These are phyloP conservation scores for Yamadazyma paraphyllophila DNA, from an alignment of 805 yeast genomes.

Conservation along the genomic window DNA sequence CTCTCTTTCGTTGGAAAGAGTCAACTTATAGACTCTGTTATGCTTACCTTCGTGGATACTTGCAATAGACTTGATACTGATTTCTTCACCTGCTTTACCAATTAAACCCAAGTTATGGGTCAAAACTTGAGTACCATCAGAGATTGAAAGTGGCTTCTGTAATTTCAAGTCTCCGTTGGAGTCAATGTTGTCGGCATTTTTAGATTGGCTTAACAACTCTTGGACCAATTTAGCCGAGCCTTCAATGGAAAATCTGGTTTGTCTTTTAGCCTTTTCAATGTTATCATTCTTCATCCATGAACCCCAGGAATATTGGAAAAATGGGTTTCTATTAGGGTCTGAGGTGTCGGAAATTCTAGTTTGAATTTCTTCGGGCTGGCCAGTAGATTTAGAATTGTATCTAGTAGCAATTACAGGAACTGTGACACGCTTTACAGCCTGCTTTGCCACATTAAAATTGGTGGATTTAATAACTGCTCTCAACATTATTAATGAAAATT, in stretches of 20 bases:
- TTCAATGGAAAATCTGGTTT: slow-evolving; percentile 76
- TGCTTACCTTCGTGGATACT: slow-evolving; percentile 94
- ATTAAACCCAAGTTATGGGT: slow-evolving; percentile 49
- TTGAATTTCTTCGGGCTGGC: slow-evolving; percentile 37
- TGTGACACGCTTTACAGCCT: not conserved
- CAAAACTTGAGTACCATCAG: slow-evolving; percentile 42
- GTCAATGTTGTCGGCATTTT: slow-evolving; percentile 22
- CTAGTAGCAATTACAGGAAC: not conserved
- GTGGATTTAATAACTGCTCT: not conserved
- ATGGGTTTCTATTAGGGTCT: slow-evolving; percentile 66
- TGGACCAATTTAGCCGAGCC: slow-evolving; percentile 62
- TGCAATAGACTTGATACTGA: slow-evolving; percentile 66
- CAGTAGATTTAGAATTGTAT: not conserved
- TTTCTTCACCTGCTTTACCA: slow-evolving; percentile 39
- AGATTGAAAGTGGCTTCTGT: slow-evolving; percentile 38
- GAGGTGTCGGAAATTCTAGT: slow-evolving; percentile 59
- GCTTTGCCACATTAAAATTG: not conserved
- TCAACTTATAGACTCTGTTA: slow-evolving; percentile 78
- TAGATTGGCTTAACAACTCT: slow-evolving; percentile 39
- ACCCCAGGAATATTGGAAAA: slow-evolving; percentile 93
- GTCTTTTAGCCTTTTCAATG: slow-evolving; percentile 69
- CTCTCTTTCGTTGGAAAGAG: slow-evolving; percentile 56
- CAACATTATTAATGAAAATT: slow-evolving; percentile 6
- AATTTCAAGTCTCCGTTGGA: slow-evolving; percentile 21
- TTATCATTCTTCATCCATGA: slow-evolving; percentile 85